These are phyloP conservation scores for Hypoxylon sp. DNA, from an alignment of 2,329 filamentous ascomycete genomes.

Conservation along the genomic window DNA sequence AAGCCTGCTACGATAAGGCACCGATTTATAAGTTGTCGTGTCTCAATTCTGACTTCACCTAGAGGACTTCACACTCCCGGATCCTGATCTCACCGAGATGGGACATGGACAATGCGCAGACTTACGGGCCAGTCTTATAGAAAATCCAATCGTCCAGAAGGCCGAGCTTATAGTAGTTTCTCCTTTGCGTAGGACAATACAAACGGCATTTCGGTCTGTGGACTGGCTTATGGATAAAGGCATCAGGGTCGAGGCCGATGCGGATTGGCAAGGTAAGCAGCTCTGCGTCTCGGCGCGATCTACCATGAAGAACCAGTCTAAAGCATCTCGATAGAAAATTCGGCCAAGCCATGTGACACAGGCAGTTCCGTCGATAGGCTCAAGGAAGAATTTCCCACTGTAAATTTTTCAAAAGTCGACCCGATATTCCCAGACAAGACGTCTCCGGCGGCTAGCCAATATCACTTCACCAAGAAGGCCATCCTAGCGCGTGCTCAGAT, in stretches of 20 bases:
- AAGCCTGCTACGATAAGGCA: constrained; percentile 50
- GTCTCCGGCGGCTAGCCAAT: constrained; percentile 57
- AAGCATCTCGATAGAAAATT: constrained; percentile 60
- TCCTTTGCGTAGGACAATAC: constrained; percentile 73
- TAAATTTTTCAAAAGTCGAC: constrained; percentile 69
- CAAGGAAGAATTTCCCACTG: constrained; percentile 61
- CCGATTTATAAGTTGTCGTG: neutral
- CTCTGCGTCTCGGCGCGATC: constrained; percentile 31
- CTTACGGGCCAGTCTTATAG: constrained; percentile 57
- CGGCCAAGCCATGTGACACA: constrained; percentile 70
- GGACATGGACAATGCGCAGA: constrained; percentile 62
- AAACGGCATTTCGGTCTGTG: constrained; percentile 70
- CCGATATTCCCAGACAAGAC: constrained; percentile 73
- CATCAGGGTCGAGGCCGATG: constrained; percentile 66
- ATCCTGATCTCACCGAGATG: constrained; percentile 63
- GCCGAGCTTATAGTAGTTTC: constrained; percentile 70
- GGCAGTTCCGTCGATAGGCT: constrained; percentile 63
- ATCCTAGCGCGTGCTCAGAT: constrained; percentile 67
- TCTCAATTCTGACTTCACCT: constrained; percentile 40
- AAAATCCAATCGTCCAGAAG: constrained; percentile 55
- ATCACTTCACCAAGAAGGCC: constrained; percentile 64
- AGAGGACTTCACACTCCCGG: constrained; percentile 63
- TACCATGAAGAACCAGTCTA: constrained; percentile 37
- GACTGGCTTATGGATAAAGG: constrained; percentile 68
- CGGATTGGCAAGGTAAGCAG: constrained; percentile 71